Base-by-base conservation (phyloP, 1,139 yeast species). In the Taiozyma sp. region DNA sequence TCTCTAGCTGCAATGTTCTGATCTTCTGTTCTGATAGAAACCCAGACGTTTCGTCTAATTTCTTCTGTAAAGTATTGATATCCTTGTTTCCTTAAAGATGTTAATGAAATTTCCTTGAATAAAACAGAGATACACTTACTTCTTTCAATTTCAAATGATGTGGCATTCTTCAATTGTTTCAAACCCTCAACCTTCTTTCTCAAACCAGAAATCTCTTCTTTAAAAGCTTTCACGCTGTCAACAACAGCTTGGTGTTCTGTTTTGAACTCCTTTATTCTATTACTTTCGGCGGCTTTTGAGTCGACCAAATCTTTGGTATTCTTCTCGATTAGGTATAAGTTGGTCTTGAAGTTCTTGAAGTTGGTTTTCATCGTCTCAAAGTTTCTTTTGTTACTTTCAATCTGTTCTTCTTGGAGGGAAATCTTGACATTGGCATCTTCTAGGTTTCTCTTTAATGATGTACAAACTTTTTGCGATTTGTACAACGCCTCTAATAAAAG, bases 1-100 rank as follows among this genome's bases (percentile, higher is more conserved):
- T 57, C 42, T 62, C 64, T 30, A 62, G 52, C 22, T 57, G 57
- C 4, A 48, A 38, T 0, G 59, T 52, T 47, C 53, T 61, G 27
- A 62, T 60, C 44, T 60, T 62, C 45, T 62, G 64, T 36, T 61
- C 65, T 1, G 64, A 62, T 44, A 62, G 47, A 8, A 57, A 47
- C 1, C 65, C 65, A 13, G 61, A 54, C 2, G 61, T 56, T 34
- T 62, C 61, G 48, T 60, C 63, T 2, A 62, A 49, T 14, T 53
- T 55, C 14, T 50, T 34, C 34, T 57, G 58, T 32, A 62, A 48
- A 1, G 42, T n/a, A 10, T 47, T 22, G 27, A 62, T 61, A 19
- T 62, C 64, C 36, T 54, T 58, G 32, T 54, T 55, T 47, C 53
- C 60, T 58, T 22, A 10, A 39, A 38, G 8, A 38, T 19, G 41